phyloP scores from a whole-genome alignment of 352 stramenopile species.

The Phytophthora megakarya region DNA sequence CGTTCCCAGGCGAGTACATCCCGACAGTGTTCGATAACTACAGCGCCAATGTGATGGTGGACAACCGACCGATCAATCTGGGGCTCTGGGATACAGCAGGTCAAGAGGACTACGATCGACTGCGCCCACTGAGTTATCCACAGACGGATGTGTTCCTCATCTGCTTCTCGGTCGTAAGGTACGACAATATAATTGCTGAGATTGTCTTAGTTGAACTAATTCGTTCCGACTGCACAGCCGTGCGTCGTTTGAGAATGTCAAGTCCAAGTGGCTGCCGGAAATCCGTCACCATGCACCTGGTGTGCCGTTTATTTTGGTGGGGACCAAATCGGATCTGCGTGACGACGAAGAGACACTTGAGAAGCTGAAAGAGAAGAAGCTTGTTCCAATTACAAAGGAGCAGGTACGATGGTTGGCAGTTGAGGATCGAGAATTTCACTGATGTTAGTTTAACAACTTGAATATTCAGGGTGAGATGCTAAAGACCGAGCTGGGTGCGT shows the following conservation, averaged over 20 bases:
- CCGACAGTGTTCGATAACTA: conserved; percentile 96
- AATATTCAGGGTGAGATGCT: conserved; percentile 75
- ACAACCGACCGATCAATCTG: conserved; percentile 95
- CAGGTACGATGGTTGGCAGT: conserved; percentile 41
- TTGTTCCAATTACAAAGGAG: conserved; percentile 70
- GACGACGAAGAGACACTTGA: conserved; percentile 91
- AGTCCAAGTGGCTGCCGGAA: conserved; percentile 93
- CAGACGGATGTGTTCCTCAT: conserved; percentile 97
- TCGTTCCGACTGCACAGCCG: conserved; percentile 41
- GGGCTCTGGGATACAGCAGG: conserved; percentile 97
- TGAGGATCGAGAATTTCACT: neutral
- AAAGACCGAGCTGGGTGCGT: conserved; percentile 90
- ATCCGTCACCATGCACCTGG: conserved; percentile 88
- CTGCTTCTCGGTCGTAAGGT: conserved; percentile 95
- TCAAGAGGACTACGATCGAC: conserved; percentile 97
- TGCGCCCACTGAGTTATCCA: conserved; percentile 95
- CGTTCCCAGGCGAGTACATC: conserved; percentile 97
- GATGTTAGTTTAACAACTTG: neutral
- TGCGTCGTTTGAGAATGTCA: conserved; percentile 96
- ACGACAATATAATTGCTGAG: neutral
- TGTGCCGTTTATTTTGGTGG: conserved; percentile 95
- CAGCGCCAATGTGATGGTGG: conserved; percentile 93
- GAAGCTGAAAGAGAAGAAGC: conserved; percentile 89
- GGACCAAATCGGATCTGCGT: conserved; percentile 94
- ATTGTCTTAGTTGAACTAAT: neutral